These are phyloP conservation scores for Pseudogymnoascus sp. DNA, from an alignment of 2,329 filamentous ascomycete genomes.

Conservation along the genomic window DNA sequence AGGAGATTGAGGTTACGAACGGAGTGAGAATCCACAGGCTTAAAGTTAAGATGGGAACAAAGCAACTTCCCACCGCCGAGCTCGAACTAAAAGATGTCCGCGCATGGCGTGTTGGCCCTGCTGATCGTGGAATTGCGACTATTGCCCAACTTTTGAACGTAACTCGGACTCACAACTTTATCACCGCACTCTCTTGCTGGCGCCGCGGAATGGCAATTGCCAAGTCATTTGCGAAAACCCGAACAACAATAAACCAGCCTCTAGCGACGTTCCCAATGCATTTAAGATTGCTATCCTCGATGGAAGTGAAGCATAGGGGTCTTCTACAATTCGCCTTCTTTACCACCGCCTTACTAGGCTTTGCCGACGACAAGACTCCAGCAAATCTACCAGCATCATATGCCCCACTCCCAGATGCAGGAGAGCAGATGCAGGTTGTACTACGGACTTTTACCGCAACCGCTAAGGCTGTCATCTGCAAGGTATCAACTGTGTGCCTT, in stretches of 20 bases:
- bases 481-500: conserved; percentile 25
- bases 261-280: conserved; percentile 34
- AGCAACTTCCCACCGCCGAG: conserved; percentile 13
- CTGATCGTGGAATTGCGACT: conserved; percentile 10
- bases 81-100: conserved; percentile 11
- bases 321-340: conserved; percentile 31
- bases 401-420: conserved; percentile 27
- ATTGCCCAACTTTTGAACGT: conserved; percentile 12
- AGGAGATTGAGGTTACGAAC: conserved; percentile 11
- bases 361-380: conserved; percentile 27
- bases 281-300: conserved; percentile 29
- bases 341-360: conserved; percentile 28
- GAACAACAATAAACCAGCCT: conserved; percentile 29
- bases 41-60: conserved; percentile 12
- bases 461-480: conserved; percentile 30
- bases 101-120: conserved; percentile 8
- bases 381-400: conserved; percentile 25
- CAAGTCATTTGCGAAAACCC: conserved; percentile 32
- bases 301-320: conserved; percentile 32
- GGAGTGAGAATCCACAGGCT: conserved; percentile 12
- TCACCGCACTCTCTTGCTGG: conserved; percentile 30
- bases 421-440: conserved; percentile 22
- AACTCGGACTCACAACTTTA: conserved; percentile 33
- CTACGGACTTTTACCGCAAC: conserved; percentile 17
- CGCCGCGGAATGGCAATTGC: conserved; percentile 32